Evolutionary conservation across 495 filamentous ascomycete genomes (phyloP).

Genomic region (Poronia punctata): DNA sequence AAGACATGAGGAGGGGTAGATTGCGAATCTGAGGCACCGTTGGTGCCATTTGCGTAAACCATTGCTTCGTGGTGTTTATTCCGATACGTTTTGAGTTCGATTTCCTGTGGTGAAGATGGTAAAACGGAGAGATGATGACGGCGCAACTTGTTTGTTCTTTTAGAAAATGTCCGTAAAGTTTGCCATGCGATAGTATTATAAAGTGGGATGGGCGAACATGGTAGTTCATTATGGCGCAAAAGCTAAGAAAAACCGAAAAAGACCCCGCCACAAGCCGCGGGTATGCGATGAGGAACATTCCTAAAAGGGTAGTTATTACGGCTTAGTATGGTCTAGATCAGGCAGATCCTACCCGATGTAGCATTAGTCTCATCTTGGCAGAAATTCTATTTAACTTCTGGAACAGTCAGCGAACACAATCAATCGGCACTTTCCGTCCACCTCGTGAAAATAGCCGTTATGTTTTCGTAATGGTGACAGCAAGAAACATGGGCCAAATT

Average conservation of each 20-base stretch:
- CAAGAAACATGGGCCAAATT: too few relatives aligned
- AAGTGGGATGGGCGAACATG: conserved; percentile 1
- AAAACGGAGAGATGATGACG: neutral
- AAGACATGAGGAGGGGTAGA: conserved; percentile 14
- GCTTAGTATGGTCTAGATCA: too few relatives aligned
- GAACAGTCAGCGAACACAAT: too few relatives aligned
- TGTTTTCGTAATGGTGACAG: too few relatives aligned
- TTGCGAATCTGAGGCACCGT: neutral
- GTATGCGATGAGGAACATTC: too few relatives aligned
- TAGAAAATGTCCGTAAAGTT: neutral
- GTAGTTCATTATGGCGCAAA: neutral
- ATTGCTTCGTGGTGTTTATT: conserved; percentile 15
- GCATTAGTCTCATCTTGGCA: too few relatives aligned
- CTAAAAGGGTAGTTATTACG: too few relatives aligned
- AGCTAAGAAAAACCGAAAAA: neutral
- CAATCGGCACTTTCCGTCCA: too few relatives aligned
- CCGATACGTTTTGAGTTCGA: too few relatives aligned
- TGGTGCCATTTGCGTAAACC: conserved; percentile 11
- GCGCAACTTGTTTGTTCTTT: neutral
- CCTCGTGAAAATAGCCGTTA: too few relatives aligned
- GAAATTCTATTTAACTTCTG: too few relatives aligned
- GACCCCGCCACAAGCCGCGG: conserved; percentile 7
- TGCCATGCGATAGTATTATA: neutral
- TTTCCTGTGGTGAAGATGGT: neutral
- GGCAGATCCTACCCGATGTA: too few relatives aligned